Base-by-base conservation (phyloP, 352 stramenopile species). In the Globisporangium nunn region DNA sequence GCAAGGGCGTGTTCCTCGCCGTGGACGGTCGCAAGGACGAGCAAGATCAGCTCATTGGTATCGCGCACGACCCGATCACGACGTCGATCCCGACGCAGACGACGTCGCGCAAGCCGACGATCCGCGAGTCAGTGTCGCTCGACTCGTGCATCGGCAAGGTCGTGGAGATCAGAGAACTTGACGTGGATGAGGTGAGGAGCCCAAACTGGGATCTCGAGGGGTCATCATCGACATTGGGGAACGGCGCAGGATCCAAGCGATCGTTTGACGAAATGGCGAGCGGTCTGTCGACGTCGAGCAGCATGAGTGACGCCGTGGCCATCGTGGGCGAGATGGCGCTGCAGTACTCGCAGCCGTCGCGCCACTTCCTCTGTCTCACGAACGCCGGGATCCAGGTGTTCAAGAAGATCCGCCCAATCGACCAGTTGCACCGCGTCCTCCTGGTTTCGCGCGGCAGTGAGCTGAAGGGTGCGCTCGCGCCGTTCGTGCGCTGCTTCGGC, bases 361-460 rank as follows among this genome's bases (percentile, higher is more conserved):
- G 88, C 28, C 84, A 93, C 56, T 90, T 96, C 58, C 53, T 96
- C 29, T 93, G 85, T 40, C 62, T 96, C 30, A 95, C 85, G 11
- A 92, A 85, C 50, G 64, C 77, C 0, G 87, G 87, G 18, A 88
- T 96, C 64, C 88, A 96, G 63, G 74, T 94, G 17, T 91, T 96
- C 59, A 87, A 91, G 64, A 96, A 96, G 65, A 82, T 96, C 41
- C 80, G 89, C 4, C 89, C 89, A 8, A 74, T 96, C 23, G 89
- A 97, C 56, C 76, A 95, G 49, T 66, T 97, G 33, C 85, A 93
- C 50, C 78, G 78, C 17, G 68, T 87, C 17, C 59, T 97, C 48
- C 45, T 91, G 43, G 63, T 87, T 6, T 66, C 81, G 18, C 77
- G 78, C n/a, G 75, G 81, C 14, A 84, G 81, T 39, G 75, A 93